A percentile compares a stretch with the other conserved stretches of the same genome.
phyloP scores from a whole-genome alignment of 2,329 filamentous ascomycete genomes.

The Fusarium coffeatum region DNA sequence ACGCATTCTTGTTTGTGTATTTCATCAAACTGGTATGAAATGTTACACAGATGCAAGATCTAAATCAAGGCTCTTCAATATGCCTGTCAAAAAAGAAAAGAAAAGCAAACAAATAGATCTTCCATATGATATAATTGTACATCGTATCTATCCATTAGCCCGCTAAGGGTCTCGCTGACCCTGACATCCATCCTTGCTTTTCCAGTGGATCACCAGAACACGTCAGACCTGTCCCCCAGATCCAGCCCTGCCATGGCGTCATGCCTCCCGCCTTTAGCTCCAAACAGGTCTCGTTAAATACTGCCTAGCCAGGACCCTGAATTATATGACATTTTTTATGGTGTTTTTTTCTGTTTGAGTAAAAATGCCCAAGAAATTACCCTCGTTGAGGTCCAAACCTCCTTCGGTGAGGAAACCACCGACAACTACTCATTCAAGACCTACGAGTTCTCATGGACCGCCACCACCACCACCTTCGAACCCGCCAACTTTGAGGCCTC shows the following conservation, averaged over 20 bases:
- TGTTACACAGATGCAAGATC: slow-evolving; percentile 5
- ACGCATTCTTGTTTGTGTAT: no score
- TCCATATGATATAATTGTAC: slow-evolving; percentile 26
- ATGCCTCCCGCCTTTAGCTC: slow-evolving; percentile 20
- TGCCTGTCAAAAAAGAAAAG: neutral
- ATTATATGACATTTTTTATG: neutral
- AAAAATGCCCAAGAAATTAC: slow-evolving; percentile 35
- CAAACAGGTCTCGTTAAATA: slow-evolving; percentile 9
- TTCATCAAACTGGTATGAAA: no score
- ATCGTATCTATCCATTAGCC: neutral
- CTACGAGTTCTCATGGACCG: slow-evolving; percentile 24
- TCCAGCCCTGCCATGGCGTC: slow-evolving; percentile 39
- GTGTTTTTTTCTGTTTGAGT: neutral
- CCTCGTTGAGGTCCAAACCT: slow-evolving; percentile 31
- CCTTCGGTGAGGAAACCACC: slow-evolving; percentile 26
- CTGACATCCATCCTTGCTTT: slow-evolving; percentile 1
- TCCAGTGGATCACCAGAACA: slow-evolving; percentile 46
- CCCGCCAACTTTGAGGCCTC: neutral
- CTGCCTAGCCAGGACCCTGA: neutral
- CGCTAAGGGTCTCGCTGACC: slow-evolving; percentile 11
- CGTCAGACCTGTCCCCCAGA: slow-evolving; percentile 34
- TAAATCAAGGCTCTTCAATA: slow-evolving; percentile 14
- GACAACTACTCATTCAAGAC: slow-evolving; percentile 8
- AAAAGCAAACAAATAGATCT: neutral
- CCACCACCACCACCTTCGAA: slow-evolving; percentile 9